Conservation (phyloP, 2,329 filamentous ascomycete genomes). For the Monilinia aucupariae region DNA sequence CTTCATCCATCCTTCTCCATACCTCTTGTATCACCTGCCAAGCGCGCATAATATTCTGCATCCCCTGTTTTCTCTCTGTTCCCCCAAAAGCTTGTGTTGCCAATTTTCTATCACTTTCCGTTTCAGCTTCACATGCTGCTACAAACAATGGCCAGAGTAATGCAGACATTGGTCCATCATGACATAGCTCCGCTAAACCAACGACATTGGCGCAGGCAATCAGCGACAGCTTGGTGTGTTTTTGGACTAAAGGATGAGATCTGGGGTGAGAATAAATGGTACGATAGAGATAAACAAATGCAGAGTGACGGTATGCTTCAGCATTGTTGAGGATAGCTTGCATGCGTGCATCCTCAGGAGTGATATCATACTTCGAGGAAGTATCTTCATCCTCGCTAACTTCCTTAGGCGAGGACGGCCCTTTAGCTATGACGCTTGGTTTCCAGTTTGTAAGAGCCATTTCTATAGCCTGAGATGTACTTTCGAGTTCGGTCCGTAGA, state of each 20-base stretch:
- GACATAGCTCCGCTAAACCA: conserved; percentile 36
- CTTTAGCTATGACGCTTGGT: conserved; percentile 43
- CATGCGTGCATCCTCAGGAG: conserved; percentile 21
- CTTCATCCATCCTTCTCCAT: conserved; percentile 48
- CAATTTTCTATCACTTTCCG: conserved; percentile 44
- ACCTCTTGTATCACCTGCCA: conserved; percentile 58
- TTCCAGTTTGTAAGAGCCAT: conserved; percentile 51
- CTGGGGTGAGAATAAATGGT: conserved; percentile 41
- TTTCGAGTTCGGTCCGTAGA: conserved; percentile 30
- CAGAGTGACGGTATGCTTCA: conserved; percentile 46
- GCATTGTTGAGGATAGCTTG: conserved; percentile 41
- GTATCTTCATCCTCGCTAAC: conserved; percentile 7
- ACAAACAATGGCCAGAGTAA: conserved; percentile 61
- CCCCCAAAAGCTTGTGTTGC: conserved; percentile 48
- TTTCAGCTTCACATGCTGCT: conserved; percentile 53
- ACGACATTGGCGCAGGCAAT: conserved; percentile 51
- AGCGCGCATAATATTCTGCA: conserved; percentile 58
- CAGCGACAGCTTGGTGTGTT: conserved; percentile 46
- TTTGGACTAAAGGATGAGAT: conserved; percentile 47
- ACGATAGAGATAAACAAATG: conserved; percentile 42
- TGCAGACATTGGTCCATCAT: conserved; percentile 54
- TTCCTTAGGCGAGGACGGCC: conserved; percentile 1
- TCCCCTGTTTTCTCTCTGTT: conserved; percentile 53
- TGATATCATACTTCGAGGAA: conserved; percentile 6
- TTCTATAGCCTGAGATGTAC: conserved; percentile 50